A percentile compares a stretch with the other conserved stretches of the same genome.
Evolutionary conservation across 1,284 basidiomycete species (phyloP).

Genomic region (Cryptococcus jaspeensis): DNA sequence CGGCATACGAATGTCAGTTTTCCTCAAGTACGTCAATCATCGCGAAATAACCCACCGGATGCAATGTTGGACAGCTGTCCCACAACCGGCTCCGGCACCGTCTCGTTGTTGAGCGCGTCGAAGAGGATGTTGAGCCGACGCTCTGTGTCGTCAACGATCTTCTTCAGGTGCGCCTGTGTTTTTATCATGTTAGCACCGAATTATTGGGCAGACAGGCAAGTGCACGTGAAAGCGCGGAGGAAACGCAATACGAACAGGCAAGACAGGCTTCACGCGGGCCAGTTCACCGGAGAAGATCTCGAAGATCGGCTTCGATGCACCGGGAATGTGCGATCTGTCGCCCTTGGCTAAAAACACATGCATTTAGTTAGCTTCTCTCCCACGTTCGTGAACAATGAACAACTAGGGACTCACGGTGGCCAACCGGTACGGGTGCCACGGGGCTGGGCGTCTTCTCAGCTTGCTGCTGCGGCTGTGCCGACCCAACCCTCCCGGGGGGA

Average conservation of each 20-base stretch:
- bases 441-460: conserved; percentile 44
- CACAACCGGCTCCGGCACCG: conserved; percentile 68
- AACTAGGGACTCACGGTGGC: conserved; percentile 7
- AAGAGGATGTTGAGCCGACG: conserved; percentile 82
- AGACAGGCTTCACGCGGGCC: conserved; percentile 61
- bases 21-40: conserved; percentile 2
- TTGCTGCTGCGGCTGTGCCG: conserved; percentile 15
- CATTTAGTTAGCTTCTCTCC: conserved; percentile 1
- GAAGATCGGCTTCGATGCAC: conserved; percentile 65
- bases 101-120: conserved; percentile 88
- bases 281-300: conserved; percentile 65
- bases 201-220: too few species aligned
- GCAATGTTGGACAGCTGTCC: conserved; percentile 67
- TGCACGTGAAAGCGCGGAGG: too few species aligned
- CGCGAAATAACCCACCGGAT: conserved; percentile 58
- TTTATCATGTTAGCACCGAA: too few species aligned
- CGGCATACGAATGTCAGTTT: not conserved
- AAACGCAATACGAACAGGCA: conserved; percentile 59
- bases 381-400: not conserved
- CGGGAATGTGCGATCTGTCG: conserved; percentile 86
- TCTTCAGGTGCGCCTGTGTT: conserved; percentile 72
- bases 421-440: conserved; percentile 73
- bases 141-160: conserved; percentile 84
- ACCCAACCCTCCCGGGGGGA: conserved; percentile 31
- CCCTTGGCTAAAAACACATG: conserved; percentile 68